These are phyloP conservation scores for Plasmodium billcollinsi DNA, from an alignment of 169 alveolate genomes.

Conservation along the genomic window DNA sequence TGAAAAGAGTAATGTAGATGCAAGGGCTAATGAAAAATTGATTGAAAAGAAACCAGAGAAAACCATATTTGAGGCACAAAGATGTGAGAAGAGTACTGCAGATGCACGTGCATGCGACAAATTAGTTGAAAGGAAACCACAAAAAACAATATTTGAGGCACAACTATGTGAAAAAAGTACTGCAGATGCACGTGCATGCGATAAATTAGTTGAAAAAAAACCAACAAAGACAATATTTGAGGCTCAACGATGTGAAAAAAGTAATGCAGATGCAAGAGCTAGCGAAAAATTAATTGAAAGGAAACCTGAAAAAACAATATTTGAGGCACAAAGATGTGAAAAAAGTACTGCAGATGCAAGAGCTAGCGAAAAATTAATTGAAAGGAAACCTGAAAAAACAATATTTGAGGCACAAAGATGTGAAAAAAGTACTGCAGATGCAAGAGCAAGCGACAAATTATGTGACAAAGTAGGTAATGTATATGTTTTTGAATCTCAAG, in stretches of 20 bases:
- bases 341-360: constrained; percentile 10
- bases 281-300: constrained; percentile 42
- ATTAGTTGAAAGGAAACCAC: not conserved
- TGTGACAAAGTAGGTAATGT: not conserved
- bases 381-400: constrained; percentile 15
- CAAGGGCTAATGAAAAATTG: not conserved
- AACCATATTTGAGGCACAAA: constrained; percentile 13
- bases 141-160: constrained; percentile 21
- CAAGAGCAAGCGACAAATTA: constrained; percentile 5
- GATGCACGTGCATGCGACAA: constrained; percentile 31
- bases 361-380: constrained; percentile 1
- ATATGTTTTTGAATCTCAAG: constrained; percentile 38
- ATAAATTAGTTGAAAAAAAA: constrained; percentile 21
- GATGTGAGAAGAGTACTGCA: constrained; percentile 21
- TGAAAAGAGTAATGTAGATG: constrained; percentile 17
- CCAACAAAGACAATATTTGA: constrained; percentile 18
- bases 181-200: constrained; percentile 49
- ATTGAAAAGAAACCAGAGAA: not conserved
- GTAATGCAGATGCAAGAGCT: constrained; percentile 47
- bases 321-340: constrained; percentile 36
- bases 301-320: constrained; percentile 20
- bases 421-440: constrained; percentile 32
- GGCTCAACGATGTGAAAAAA: constrained; percentile 23
- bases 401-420: constrained; percentile 47
- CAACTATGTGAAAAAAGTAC: constrained; percentile 25